Base-by-base conservation (phyloP, 371 early-diverging fungal species). In the Thermomucor indicae-seudaticae region DNA sequence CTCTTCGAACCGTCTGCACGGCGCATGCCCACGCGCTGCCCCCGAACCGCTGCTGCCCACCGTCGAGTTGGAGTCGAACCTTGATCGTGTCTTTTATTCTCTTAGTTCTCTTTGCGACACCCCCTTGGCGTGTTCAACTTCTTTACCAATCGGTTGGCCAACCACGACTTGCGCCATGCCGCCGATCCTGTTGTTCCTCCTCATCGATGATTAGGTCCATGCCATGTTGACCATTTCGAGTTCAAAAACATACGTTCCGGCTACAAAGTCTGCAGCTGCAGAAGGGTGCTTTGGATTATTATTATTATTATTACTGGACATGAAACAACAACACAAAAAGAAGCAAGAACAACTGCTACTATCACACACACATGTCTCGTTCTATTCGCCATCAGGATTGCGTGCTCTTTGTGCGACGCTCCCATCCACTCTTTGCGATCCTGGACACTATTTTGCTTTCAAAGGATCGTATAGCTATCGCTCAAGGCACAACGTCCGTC, bases 71-170 rank as follows among this genome's bases (percentile, higher is more conserved):
- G 17, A 83, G 60, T 31, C 83, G 60, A 42, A 87, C 89, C 63
- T 90, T 90, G 67, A 92, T 79, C 0, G 91, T 90, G 57, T 92
- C 88, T 53, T 86, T 67, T 16, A 85, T 85, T 47, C 84, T 43
- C 14, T 23, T 4, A 10, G 3, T 16, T 4, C 6, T 34, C 14
- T 0, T 49, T 24, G n/a, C 6, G 14, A 7, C 17, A 11, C 40
- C 38, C 19, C 32, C 32, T 28, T 20, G 10, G 5, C 4, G 27
- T 10, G 8, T 4, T 49, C 28, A 17, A 14, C 10, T 39, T 7
- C 10, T 16, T 50, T 50, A 47, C 34, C 64, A 3, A 71, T 45
- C 16, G 64, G 64, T 35, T 67, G 66, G 10, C 77, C 77, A 0
- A 72, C 70, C 24, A 72, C 16, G 0, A 76, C 77, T 8, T 76